These are phyloP conservation scores for Eucalyptus tenuipes DNA, from an alignment of 345 rosid species.

Conservation along the genomic window DNA sequence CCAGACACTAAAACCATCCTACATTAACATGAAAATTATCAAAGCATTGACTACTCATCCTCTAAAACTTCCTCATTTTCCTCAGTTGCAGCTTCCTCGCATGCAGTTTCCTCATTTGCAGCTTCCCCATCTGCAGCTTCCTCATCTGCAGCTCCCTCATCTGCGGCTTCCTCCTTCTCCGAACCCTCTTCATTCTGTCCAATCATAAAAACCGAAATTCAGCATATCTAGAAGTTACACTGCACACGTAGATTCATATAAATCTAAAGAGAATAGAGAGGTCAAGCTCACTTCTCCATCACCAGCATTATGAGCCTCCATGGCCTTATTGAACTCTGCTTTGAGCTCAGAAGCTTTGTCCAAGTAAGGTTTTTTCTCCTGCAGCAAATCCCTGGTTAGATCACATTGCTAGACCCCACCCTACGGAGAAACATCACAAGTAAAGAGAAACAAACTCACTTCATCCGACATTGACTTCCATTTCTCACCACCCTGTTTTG, in stretches of 20 bases:
- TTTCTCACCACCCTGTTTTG: constrained; percentile 74
- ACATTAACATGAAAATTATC: neutral
- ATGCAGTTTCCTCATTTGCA: neutral
- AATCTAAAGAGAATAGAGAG: neutral
- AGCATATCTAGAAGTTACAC: neutral
- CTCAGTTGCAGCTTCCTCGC: constrained; percentile 8
- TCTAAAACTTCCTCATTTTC: neutral
- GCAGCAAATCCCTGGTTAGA: neutral
- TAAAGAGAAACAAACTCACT: constrained; percentile 20
- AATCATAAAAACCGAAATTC: neutral
- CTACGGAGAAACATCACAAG: neutral
- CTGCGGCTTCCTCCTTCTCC: constrained; percentile 6
- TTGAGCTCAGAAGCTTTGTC: constrained; percentile 73
- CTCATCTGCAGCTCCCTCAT: constrained; percentile 8
- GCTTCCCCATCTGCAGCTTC: neutral
- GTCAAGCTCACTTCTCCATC: constrained; percentile 21
- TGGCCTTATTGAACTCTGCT: constrained; percentile 41
- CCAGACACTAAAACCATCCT: neutral
- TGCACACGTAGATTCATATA: neutral
- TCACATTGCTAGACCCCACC: neutral
- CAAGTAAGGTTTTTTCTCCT: constrained; percentile 69
- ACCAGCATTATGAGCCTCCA: constrained; percentile 12
- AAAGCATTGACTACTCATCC: neutral
- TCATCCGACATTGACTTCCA: constrained; percentile 78
- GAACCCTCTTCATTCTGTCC: constrained; percentile 22